A percentile compares a stretch with the other conserved stretches of the same genome.
Evolutionary conservation across 345 rosid species (phyloP).

Genomic region (Isatis tinctoria): DNA sequence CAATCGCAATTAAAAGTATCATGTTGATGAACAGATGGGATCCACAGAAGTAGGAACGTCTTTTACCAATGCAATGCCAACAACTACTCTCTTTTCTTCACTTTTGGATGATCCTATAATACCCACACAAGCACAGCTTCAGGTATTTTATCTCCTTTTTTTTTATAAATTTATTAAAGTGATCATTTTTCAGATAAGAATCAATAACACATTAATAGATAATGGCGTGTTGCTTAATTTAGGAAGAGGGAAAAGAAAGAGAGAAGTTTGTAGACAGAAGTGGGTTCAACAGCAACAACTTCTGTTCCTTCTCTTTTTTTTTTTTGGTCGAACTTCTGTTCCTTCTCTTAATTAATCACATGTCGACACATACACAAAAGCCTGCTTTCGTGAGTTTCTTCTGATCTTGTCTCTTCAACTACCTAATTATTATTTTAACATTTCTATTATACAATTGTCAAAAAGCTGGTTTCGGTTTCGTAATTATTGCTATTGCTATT

Average conservation of each 20-base stretch:
- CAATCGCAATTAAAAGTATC: background rate
- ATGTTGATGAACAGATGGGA: slow-evolving; percentile 15
- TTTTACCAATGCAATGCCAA: slow-evolving; percentile 37
- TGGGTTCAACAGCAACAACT: slow-evolving; percentile 45
- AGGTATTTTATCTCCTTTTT: background rate
- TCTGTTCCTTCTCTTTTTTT: no score
- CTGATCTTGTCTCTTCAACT: slow-evolving; percentile 22
- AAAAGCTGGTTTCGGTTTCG: background rate
- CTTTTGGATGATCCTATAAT: slow-evolving; percentile 31
- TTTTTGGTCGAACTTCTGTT: no score
- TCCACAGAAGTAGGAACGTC: slow-evolving; percentile 40
- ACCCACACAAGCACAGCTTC: slow-evolving; percentile 30
- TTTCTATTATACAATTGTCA: background rate
- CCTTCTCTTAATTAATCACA: slow-evolving; percentile 43
- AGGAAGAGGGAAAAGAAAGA: slow-evolving; percentile 52
- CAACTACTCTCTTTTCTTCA: slow-evolving; percentile 26
- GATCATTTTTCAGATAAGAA: background rate
- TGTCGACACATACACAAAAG: slow-evolving; percentile 27
- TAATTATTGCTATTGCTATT: background rate
- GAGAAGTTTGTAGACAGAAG: slow-evolving; percentile 43
- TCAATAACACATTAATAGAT: background rate
- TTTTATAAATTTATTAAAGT: background rate
- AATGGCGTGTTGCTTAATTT: background rate
- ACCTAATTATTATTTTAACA: slow-evolving; percentile 5
- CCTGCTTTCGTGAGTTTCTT: slow-evolving; percentile 27